phyloP scores from a whole-genome alignment of 192 early-diverging fungal species.

The Coemansia sp. region DNA sequence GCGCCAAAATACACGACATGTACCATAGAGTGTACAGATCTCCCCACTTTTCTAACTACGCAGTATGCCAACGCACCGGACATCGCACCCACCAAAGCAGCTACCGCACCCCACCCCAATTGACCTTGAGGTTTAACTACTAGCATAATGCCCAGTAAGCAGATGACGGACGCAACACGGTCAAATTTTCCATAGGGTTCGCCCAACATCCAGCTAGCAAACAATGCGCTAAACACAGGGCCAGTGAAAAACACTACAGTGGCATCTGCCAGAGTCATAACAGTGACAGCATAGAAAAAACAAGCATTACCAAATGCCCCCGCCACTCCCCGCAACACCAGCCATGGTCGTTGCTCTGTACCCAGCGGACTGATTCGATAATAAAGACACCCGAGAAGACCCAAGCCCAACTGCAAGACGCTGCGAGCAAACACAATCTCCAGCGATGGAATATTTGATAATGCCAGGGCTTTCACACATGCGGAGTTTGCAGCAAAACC shows the following conservation, averaged over 20 bases:
- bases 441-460: conserved; percentile 62
- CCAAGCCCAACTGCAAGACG: conserved; percentile 64
- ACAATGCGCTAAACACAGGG: conserved; percentile 75
- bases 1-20: conserved; percentile 81
- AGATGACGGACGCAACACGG: conserved; percentile 55
- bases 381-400: conserved; percentile 59
- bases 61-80: conserved; percentile 69
- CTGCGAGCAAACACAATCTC: conserved; percentile 77
- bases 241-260: conserved; percentile 79
- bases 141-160: conserved; percentile 66
- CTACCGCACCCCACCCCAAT: conserved; percentile 42
- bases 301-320: conserved; percentile 69
- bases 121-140: conserved; percentile 60
- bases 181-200: conserved; percentile 70
- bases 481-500: conserved; percentile 75
- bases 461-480: conserved; percentile 67
- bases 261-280: conserved; percentile 73
- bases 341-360: conserved; percentile 51
- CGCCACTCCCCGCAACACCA: conserved; percentile 66
- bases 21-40: conserved; percentile 72
- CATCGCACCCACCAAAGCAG: conserved; percentile 63
- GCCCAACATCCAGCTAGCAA: conserved; percentile 62
- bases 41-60: conserved; percentile 72
- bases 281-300: conserved; percentile 72
- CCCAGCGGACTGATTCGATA: conserved; percentile 62